Percentiles rank a stretch among this genome's conserved stretches.
Conservation (phyloP, 352 stramenopile species). For the Pilasporangium apinafurcum region DNA sequence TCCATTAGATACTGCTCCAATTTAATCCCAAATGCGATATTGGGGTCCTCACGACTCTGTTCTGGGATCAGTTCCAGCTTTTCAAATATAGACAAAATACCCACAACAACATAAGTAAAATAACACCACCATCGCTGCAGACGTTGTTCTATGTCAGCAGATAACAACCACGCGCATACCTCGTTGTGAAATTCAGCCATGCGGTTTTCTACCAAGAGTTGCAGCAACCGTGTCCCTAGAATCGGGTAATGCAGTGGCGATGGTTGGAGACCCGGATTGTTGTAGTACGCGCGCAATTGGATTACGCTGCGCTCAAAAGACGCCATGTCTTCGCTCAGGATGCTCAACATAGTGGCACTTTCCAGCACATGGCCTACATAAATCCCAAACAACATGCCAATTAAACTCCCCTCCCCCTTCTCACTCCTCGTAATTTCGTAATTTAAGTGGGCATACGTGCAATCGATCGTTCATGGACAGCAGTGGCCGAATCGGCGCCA, state of each 20-base stretch:
- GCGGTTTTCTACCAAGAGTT: slow-evolving; percentile 88
- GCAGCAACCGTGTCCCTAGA: slow-evolving; percentile 84
- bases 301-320: slow-evolving; percentile 86
- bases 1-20: slow-evolving; percentile 92
- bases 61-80: slow-evolving; percentile 85
- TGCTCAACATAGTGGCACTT: slow-evolving; percentile 84
- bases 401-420: neutral
- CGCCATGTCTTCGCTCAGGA: slow-evolving; percentile 78
- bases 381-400: neutral
- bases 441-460: slow-evolving; percentile 39
- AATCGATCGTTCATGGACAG: slow-evolving; percentile 60
- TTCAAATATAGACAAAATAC: neutral
- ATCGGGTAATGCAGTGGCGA: slow-evolving; percentile 85
- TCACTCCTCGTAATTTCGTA: neutral
- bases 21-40: slow-evolving; percentile 87
- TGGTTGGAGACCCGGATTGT: slow-evolving; percentile 27
- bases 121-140: neutral
- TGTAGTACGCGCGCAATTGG: slow-evolving; percentile 88
- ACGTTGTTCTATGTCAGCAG: no score
- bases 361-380: slow-evolving; percentile 84
- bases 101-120: neutral
- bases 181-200: slow-evolving; percentile 93
- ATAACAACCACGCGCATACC: slow-evolving; percentile 8
- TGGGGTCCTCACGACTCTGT: slow-evolving; percentile 70
- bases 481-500: slow-evolving; percentile 33